Evolutionary conservation across 1,284 basidiomycete species (phyloP).

Genomic region (Hortiboletus rubellus): DNA sequence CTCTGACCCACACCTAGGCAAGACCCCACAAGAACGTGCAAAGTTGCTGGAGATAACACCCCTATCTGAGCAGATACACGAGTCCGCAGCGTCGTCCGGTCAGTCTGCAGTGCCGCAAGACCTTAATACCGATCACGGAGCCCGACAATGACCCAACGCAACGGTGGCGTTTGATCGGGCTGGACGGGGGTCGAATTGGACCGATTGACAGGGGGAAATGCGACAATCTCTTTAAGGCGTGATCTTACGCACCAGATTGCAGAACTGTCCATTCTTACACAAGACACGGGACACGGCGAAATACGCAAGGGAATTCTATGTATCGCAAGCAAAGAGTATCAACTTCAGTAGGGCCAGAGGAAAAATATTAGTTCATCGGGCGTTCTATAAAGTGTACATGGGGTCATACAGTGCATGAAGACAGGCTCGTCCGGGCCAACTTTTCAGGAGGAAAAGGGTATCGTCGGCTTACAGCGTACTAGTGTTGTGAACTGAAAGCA

Average conservation of each 20-base stretch:
- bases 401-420: background rate
- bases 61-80: slow-evolving; percentile 77
- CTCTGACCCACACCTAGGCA: slow-evolving; percentile 41
- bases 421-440: background rate
- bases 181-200: slow-evolving; percentile 75
- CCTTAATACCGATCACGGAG: slow-evolving; percentile 56
- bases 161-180: slow-evolving; percentile 63
- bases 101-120: slow-evolving; percentile 59
- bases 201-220: slow-evolving; percentile 78
- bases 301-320: slow-evolving; percentile 65
- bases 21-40: slow-evolving; percentile 71
- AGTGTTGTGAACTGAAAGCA: slow-evolving; percentile 22
- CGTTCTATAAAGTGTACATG: slow-evolving; percentile 16
- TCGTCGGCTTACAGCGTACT: background rate
- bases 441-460: background rate
- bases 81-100: slow-evolving; percentile 63
- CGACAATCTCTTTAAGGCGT: slow-evolving; percentile 59
- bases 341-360: slow-evolving; percentile 48
- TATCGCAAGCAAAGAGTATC: slow-evolving; percentile 54
- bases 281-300: slow-evolving; percentile 62
- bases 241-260: background rate
- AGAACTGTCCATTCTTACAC: background rate
- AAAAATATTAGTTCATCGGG: slow-evolving; percentile 6
- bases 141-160: slow-evolving; percentile 22
- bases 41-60: slow-evolving; percentile 71